phyloP scores from a whole-genome alignment of 202 grass and related monocot genomes.

The Digitaria exilis region DNA sequence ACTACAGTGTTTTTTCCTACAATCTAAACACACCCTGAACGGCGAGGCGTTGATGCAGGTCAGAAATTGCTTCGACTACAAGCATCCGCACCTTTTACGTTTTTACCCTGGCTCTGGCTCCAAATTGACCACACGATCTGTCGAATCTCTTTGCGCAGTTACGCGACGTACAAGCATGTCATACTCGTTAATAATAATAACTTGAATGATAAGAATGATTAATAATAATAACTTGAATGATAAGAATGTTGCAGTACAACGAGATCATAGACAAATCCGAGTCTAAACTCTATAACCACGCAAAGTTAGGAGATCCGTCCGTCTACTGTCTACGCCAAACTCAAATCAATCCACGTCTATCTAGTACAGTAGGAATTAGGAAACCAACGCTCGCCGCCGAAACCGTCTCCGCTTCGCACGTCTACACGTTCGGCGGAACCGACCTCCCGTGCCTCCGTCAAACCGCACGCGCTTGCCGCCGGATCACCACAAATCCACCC shows the following conservation, averaged over 20 bases:
- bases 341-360: background rate
- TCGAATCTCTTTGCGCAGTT: too few species aligned
- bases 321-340: background rate
- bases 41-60: background rate
- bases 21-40: too few species aligned
- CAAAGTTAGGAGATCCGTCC: background rate
- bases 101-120: too few species aligned
- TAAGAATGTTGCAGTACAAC: too few species aligned
- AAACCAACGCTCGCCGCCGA: background rate
- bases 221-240: too few species aligned
- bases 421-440: background rate
- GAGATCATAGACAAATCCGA: background rate
- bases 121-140: background rate
- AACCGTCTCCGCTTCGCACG: background rate
- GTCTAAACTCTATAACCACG: background rate
- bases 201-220: too few species aligned
- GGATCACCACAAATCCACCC: background rate
- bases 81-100: background rate
- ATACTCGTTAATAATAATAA: too few species aligned
- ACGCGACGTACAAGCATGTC: too few species aligned
- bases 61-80: background rate
- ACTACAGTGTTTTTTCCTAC: too few species aligned
- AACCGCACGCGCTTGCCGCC: background rate
- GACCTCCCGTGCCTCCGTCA: too few species aligned
- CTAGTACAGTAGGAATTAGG: too few species aligned